Base-by-base conservation (phyloP, 2,329 filamentous ascomycete genomes). In the Immersiporthe knoxdaviesiana region DNA sequence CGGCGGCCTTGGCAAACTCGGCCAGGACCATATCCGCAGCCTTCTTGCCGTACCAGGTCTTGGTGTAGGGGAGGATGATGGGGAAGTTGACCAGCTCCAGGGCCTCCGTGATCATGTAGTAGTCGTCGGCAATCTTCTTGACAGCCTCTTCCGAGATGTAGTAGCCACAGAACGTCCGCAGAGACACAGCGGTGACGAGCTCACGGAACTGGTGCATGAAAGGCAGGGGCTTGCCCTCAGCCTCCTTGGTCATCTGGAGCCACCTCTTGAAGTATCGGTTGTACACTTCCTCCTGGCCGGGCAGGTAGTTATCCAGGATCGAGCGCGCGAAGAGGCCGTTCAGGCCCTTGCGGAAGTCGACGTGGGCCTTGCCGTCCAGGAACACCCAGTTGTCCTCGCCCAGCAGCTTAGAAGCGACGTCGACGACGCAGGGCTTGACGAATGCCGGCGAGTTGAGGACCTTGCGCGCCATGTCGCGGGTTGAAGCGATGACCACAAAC, bases 41-140 rank as follows among this genome's bases (percentile, higher is more conserved):
- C 84, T 94, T 97, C 87, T 97, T 97, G 75, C 95, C 96, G 77
- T 97, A 97, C 94, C 94, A 98, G 6, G 94, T 94, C 84, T 94
- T 95, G 78, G 94, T 97, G 85, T 88, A 98, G 52, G 95, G 95
- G 54, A 98, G 82, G 78, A 98, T 97, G 81, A 98, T 92, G 70
- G 96, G 95, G 84, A 98, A 97, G 85, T 98, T 98, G 85, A 99
- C 96, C 61, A 98, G 88, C 81, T 99, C 96, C 74, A 98, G 88
- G 30, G 96, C 96, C 69, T 92, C 95, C 18, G 96, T 98, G 78
- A 98, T 97, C 73, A 95, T 88, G 82, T 97, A 98, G 84, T 97
- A 99, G 82, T 98, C 94, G 80, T 97, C 92, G 71, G 95, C 92
- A 73, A 98, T 96, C 84, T 92, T 94, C 87, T 97, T 95, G 76